phyloP scores from a whole-genome alignment of 164 flowering plant species.

The Saururus chinensis region DNA sequence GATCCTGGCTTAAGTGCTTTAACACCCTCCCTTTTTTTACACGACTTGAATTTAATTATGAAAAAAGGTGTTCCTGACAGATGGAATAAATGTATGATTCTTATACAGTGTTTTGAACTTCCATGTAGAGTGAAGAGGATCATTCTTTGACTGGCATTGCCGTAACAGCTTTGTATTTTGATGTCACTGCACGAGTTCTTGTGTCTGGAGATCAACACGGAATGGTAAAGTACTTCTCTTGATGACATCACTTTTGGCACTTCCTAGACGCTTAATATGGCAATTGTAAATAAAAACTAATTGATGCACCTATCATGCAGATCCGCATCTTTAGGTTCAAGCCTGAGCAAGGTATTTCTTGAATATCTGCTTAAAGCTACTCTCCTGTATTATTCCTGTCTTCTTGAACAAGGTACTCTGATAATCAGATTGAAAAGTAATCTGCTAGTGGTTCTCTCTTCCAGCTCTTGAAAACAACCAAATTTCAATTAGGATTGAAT shows the following conservation, averaged over 20 bases:
- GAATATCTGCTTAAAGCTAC: neutral
- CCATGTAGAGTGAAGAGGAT: conserved; percentile 59
- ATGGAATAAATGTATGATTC: too few species aligned
- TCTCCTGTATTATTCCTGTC: neutral
- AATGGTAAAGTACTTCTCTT: conserved; percentile 32
- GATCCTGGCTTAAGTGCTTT: too few species aligned
- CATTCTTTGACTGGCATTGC: conserved; percentile 50
- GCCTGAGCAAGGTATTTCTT: conserved; percentile 38
- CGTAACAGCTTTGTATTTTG: conserved; percentile 60
- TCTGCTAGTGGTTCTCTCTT: neutral
- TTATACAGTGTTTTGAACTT: too few species aligned
- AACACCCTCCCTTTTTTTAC: too few species aligned
- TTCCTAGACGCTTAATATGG: neutral
- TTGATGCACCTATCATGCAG: conserved; percentile 23
- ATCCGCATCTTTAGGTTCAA: conserved; percentile 61
- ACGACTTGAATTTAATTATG: too few species aligned
- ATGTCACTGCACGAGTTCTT: conserved; percentile 40
- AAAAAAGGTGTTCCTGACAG: too few species aligned
- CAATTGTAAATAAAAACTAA: neutral
- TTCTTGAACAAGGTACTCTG: neutral
- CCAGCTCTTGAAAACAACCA: neutral
- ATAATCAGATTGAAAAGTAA: neutral
- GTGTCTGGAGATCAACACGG: conserved; percentile 88
- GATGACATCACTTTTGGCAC: neutral
- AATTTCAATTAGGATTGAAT: neutral